Evolutionary conservation across 139 green algal genomes (phyloP), one percentile per base, ranked within the genome.

Genomic region (Eudorina sp.): DNA sequence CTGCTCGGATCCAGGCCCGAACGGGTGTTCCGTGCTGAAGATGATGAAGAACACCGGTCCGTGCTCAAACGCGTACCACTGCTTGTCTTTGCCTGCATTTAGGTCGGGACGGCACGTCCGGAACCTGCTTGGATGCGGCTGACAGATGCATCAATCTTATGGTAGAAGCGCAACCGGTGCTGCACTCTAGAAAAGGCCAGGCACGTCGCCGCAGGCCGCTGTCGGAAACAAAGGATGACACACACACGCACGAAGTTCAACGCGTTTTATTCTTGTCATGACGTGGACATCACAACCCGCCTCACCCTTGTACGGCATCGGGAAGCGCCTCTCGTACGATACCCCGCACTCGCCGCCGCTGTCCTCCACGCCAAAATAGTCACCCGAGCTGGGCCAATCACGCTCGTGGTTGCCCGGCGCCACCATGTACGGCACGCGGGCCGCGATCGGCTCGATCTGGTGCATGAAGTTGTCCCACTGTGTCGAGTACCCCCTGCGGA

Each of bases 401-500:
- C 94, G 90, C 91, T 98, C 96, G 83, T 98, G 96, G 89, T 98
- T 98, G 75, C 96, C 96, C 4, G 92, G 81, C 1, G 83, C 75
- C 13, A 92, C 91, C 93, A 97, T 96, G 90, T 95, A 96, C 4
- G 95, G 95, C 88, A 97, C 62, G 13, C 60, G 27, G 6, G 84
- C 53, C 1, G 91, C 88, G 23, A 95, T 29, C 2, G 91, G 92
- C 76, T 92, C 81, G n/a, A 97, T 90, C 88, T 95, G 92, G 66
- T 96, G 89, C 34, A 93, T 91, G 89, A 93, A 98, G 40, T 91
- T 90, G 89, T 97, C 94, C 96, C 96, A 98, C 88, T 94, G 89
- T 1, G 80, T 70, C 38, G 38, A 77, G 86, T 94, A 95, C 41
- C 95, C 94, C 16, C 92, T 91, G 84, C 9, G n/a, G n/a, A n/a